A percentile compares a stretch with the other conserved stretches of the same genome.
phyloP scores from a whole-genome alignment of 345 rosid species.

The Camelina neglecta region DNA sequence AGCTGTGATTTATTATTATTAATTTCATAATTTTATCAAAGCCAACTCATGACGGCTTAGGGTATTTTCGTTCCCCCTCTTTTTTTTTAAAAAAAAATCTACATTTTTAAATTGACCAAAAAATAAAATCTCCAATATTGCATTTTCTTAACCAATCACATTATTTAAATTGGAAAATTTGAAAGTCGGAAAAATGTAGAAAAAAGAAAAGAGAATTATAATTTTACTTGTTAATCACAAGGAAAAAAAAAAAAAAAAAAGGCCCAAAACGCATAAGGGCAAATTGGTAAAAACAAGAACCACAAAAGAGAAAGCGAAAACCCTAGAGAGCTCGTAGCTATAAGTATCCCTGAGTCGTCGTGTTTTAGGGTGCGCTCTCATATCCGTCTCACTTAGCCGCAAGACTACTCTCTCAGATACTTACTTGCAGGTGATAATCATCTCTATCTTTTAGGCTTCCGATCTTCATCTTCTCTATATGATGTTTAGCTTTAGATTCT shows the following conservation, averaged over 20 bases:
- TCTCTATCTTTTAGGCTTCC: neutral
- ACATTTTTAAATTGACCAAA: neutral
- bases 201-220: neutral
- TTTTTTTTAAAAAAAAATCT: too few relatives aligned
- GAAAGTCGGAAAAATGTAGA: neutral
- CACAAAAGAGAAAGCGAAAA: conserved; percentile 4
- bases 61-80: neutral
- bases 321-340: conserved; percentile 37
- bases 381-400: conserved; percentile 27
- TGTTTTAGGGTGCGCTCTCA: neutral
- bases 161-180: neutral
- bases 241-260: neutral
- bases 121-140: neutral
- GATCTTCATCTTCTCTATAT: too few relatives aligned
- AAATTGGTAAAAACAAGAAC: neutral
- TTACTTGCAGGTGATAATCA: conserved; percentile 29
- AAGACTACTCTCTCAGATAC: conserved; percentile 21
- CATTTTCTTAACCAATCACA: neutral
- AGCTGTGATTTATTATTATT: neutral
- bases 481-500: neutral
- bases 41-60: conserved; percentile 16
- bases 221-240: neutral
- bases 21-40: neutral
- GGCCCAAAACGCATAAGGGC: conserved; percentile 27
- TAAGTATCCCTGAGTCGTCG: conserved; percentile 3